Evolutionary conservation across 2,329 filamentous ascomycete genomes (phyloP).

Genomic region (Aspergillus spinulosporus): DNA sequence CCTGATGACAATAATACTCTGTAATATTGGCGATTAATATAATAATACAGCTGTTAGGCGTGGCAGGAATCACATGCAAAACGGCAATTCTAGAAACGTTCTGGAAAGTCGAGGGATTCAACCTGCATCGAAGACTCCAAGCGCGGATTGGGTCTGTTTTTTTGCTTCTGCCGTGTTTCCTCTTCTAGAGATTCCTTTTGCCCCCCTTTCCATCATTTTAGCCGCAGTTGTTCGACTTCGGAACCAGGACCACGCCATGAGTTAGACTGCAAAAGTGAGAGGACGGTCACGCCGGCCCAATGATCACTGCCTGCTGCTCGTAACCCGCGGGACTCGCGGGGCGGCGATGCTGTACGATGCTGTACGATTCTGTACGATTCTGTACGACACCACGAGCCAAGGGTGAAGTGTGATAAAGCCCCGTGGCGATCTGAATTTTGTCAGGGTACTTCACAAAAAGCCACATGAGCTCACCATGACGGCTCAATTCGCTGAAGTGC

Average conservation of each 20-base stretch:
- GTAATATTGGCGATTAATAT: background rate
- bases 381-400: too few relatives aligned
- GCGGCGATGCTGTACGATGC: conserved; percentile 14
- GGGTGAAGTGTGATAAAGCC: background rate
- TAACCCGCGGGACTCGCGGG: background rate
- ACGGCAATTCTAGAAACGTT: conserved; percentile 19
- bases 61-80: conserved; percentile 16
- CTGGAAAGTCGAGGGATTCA: conserved; percentile 13
- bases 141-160: conserved; percentile 4
- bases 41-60: background rate
- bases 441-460: background rate
- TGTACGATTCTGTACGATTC: background rate
- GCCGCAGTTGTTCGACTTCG: background rate
- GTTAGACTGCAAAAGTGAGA: too few relatives aligned
- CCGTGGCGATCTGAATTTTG: background rate
- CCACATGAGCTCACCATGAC: conserved; percentile 7
- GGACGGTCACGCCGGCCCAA: conserved; percentile 13
- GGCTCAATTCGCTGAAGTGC: background rate
- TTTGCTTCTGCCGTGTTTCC: background rate
- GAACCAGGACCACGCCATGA: background rate
- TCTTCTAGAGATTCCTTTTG: too few relatives aligned
- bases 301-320: conserved; percentile 6
- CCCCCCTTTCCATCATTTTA: background rate
- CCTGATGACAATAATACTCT: background rate
- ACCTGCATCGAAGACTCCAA: background rate